Percentiles rank a stretch among this genome's conserved stretches.
Evolutionary conservation across 208 protist species (phyloP).

Genomic region (Naegleria gruberi): DNA sequence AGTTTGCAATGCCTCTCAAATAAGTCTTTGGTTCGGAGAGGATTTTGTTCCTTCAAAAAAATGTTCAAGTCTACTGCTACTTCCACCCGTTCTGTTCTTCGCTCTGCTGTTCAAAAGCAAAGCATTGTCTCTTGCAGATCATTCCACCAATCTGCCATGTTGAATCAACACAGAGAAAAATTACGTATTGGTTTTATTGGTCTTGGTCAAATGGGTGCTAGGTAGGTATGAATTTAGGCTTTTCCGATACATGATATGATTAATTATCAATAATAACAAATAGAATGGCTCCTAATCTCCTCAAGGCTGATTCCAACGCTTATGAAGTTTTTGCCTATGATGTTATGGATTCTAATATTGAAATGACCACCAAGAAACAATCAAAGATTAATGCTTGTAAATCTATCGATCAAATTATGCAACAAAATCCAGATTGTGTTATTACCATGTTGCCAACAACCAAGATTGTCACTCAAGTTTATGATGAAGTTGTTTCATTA

Average conservation of each 20-base stretch:
- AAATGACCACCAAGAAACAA: not conserved
- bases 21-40: no score
- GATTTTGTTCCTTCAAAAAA: no score
- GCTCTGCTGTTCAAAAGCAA: no score
- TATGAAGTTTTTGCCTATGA: not conserved
- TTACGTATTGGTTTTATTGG: conserved; percentile 35
- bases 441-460: conserved; percentile 67
- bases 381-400: not conserved
- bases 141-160: not conserved
- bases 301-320: not conserved
- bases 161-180: not conserved
- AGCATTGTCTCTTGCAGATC: no score
- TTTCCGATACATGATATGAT: no score
- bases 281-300: conserved; percentile 32
- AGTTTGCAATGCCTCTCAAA: no score
- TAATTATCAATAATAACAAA: not conserved
- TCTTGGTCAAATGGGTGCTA: conserved; percentile 36
- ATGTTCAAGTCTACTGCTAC: no score
- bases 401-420: conserved; percentile 20
- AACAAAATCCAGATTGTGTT: conserved; percentile 41
- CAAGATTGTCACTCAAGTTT: conserved; percentile 51
- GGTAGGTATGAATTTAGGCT: not conserved
- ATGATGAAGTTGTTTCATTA: conserved; percentile 25
- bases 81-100: no score
- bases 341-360: not conserved